A percentile compares a stretch with the other conserved stretches of the same genome.
Conservation (phyloP, 345 rosid species). For the Theobroma cacao region DNA sequence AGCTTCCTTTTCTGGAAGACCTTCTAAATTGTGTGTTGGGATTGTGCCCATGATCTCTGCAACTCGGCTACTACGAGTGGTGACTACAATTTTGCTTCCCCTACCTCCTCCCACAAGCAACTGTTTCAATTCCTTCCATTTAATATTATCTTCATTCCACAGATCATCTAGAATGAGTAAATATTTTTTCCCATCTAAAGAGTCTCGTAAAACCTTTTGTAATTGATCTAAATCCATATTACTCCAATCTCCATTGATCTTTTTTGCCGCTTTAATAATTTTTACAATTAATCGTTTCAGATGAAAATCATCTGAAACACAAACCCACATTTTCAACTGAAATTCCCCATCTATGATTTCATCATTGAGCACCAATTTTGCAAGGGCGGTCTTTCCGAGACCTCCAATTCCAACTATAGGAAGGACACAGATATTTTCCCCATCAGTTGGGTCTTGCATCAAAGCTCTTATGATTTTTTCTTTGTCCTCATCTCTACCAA, state of each 20-base stretch:
- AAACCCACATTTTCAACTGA: slow-evolving; percentile 14
- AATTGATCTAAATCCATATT: background rate
- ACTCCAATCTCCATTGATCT: too few relatives aligned
- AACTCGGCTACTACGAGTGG: background rate
- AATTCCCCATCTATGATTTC: background rate
- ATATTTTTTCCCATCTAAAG: background rate
- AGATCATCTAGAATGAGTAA: slow-evolving; percentile 10
- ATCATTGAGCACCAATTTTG: slow-evolving; percentile 21
- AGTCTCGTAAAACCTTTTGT: background rate
- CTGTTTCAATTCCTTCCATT: background rate
- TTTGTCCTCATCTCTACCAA: background rate
- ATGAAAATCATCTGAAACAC: slow-evolving; percentile 5
- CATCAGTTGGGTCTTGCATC: background rate
- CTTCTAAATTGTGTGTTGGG: background rate
- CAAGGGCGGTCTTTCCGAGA: slow-evolving; percentile 21
- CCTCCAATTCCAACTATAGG: slow-evolving; percentile 17
- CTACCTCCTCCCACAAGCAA: background rate
- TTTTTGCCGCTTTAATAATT: background rate
- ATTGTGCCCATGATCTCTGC: background rate
- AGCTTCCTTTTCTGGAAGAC: background rate
- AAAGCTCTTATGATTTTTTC: background rate
- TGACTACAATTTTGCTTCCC: background rate
- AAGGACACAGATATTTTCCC: slow-evolving; percentile 6
- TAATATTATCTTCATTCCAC: background rate
- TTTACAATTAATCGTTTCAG: background rate